A percentile compares a stretch with the other conserved stretches of the same genome.
These are phyloP conservation scores for Neopestalotiopsis sp. DNA, from an alignment of 2,329 filamentous ascomycete genomes.

Conservation along the genomic window DNA sequence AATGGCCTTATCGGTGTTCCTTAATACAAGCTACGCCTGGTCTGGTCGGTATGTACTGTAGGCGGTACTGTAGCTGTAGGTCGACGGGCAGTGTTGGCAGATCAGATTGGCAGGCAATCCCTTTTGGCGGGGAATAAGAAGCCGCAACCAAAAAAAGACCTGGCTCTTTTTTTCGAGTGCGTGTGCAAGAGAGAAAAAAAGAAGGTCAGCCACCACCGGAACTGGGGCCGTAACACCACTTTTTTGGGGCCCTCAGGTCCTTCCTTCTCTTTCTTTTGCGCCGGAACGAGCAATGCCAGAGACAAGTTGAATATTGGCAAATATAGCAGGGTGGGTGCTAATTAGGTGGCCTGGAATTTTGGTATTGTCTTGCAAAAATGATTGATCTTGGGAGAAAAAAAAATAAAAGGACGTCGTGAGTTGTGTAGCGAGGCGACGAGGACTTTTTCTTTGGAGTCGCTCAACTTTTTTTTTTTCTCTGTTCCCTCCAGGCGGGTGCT, in stretches of 20 bases:
- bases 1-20: slow-evolving; percentile 11
- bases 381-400: background rate
- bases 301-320: background rate
- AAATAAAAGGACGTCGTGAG: background rate
- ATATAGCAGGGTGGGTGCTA: background rate
- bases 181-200: background rate
- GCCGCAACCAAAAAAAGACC: slow-evolving; percentile 1
- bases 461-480: background rate
- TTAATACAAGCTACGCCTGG: background rate
- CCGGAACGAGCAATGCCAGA: background rate
- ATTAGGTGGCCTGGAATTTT: background rate
- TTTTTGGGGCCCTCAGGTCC: slow-evolving; percentile 2
- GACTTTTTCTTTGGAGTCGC: background rate
- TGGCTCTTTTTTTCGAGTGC: background rate
- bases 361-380: background rate
- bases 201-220: background rate
- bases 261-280: background rate
- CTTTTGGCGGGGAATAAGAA: slow-evolving; percentile 9
- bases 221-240: background rate
- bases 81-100: no score
- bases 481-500: background rate
- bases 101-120: background rate
- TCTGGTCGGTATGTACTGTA: no score
- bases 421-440: background rate
- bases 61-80: background rate